These are phyloP conservation scores for Haplosporangium gracile DNA, from an alignment of 192 early-diverging fungal genomes.

Conservation along the genomic window DNA sequence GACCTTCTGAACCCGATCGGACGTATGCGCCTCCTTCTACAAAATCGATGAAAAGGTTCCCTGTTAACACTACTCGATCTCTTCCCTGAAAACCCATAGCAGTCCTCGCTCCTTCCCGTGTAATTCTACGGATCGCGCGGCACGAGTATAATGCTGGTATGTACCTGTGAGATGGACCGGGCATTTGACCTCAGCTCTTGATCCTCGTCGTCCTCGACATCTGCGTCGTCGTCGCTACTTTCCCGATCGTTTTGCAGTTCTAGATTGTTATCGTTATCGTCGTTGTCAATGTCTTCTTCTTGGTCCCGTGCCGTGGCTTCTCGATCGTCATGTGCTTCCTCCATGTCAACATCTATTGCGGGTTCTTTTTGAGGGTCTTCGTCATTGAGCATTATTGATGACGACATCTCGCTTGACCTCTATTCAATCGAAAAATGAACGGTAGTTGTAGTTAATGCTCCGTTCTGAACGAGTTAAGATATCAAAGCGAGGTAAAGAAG, in stretches of 20 bases:
- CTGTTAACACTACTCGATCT: background rate
- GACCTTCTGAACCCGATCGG: conserved; percentile 45
- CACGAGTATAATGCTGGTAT: too few species aligned
- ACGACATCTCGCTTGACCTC: conserved; percentile 21
- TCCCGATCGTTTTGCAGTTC: conserved; percentile 42
- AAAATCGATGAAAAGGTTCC: background rate
- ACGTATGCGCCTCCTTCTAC: conserved; percentile 50
- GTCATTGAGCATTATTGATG: conserved; percentile 36
- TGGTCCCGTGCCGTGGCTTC: background rate
- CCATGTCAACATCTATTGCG: conserved; percentile 19
- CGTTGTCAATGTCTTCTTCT: conserved; percentile 17
- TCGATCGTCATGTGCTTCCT: background rate
- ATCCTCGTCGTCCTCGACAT: conserved; percentile 51
- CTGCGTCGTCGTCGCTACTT: conserved; percentile 32
- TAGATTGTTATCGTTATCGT: conserved; percentile 17
- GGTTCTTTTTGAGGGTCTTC: background rate
- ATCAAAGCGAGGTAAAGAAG: background rate
- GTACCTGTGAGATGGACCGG: conserved; percentile 14
- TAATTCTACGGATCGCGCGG: too few species aligned
- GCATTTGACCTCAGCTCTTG: conserved; percentile 34
- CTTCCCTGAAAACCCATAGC: background rate
- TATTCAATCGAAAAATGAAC: background rate
- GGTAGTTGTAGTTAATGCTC: background rate
- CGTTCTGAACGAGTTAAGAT: background rate
- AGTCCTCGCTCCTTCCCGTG: background rate